These are phyloP conservation scores for Termitomyces sp. DNA, from an alignment of 768 basidiomycete species.

Conservation along the genomic window DNA sequence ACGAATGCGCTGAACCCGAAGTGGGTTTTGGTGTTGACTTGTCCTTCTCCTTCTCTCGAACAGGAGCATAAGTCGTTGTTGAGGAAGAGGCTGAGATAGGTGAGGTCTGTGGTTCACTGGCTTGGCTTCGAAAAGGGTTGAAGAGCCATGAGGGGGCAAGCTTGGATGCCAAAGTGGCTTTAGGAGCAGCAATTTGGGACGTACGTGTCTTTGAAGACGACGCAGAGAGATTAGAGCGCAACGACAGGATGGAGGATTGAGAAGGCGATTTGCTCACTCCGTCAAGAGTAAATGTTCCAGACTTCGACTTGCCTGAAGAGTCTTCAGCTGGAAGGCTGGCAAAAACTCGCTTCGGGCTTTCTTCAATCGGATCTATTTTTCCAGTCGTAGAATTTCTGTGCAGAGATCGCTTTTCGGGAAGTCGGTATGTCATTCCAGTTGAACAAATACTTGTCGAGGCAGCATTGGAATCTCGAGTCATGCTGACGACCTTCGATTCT, in stretches of 20 bases:
- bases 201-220: slow-evolving; percentile 30
- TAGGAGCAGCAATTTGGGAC: slow-evolving; percentile 24
- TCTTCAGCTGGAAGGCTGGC: slow-evolving; percentile 48
- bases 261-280: slow-evolving; percentile 58
- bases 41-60: background rate
- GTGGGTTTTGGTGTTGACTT: slow-evolving; percentile 6
- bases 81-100: slow-evolving; percentile 47
- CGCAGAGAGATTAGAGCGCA: slow-evolving; percentile 43
- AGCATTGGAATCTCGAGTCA: slow-evolving; percentile 31
- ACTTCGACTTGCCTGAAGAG: slow-evolving; percentile 16
- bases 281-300: slow-evolving; percentile 17
- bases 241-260: slow-evolving; percentile 58
- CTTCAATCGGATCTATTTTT: slow-evolving; percentile 62
- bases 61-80: slow-evolving; percentile 19
- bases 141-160: slow-evolving; percentile 76
- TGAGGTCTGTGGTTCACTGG: slow-evolving; percentile 59
- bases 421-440: slow-evolving; percentile 28
- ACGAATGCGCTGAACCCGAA: slow-evolving; percentile 14
- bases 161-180: slow-evolving; percentile 46
- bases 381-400: slow-evolving; percentile 45
- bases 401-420: slow-evolving; percentile 36
- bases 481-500: slow-evolving; percentile 22
- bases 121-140: slow-evolving; percentile 62
- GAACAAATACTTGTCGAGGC: slow-evolving; percentile 31
- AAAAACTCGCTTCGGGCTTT: slow-evolving; percentile 51